Conservation (phyloP, 371 early-diverging fungal species). For the Mucor lusitanicus region DNA sequence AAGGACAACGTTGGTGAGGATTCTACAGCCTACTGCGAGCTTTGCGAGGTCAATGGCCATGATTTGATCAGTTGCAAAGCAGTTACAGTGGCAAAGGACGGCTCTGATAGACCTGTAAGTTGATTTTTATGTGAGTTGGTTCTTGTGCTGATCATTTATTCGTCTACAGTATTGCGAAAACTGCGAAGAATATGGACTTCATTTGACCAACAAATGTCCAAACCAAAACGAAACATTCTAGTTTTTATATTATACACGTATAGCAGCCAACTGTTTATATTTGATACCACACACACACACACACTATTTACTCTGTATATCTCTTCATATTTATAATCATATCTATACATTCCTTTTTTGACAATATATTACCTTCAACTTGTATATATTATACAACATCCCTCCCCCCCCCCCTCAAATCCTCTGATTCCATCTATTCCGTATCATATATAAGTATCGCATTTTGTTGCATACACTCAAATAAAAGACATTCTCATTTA, state of each 20-base stretch:
- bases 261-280: slow-evolving; percentile 7
- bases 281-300: neutral
- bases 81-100: slow-evolving; percentile 6
- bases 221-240: slow-evolving; percentile 59
- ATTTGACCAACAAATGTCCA: slow-evolving; percentile 70
- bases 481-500: neutral
- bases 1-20: neutral
- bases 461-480: neutral
- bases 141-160: neutral
- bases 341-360: neutral
- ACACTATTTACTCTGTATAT: neutral
- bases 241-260: slow-evolving; percentile 35
- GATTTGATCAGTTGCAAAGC: slow-evolving; percentile 64
- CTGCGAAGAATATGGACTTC: slow-evolving; percentile 65
- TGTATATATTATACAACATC: neutral
- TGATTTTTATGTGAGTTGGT: neutral
- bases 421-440: neutral
- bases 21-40: slow-evolving; percentile 57
- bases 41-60: slow-evolving; percentile 71
- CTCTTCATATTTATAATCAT: neutral
- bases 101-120: slow-evolving; percentile 14
- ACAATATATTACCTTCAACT: neutral
- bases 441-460: neutral
- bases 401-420: neutral
- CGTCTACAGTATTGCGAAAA: slow-evolving; percentile 67